Base-by-base conservation (phyloP, 2,329 filamentous ascomycete genomes). In the Chrysoporthe deuterocubensis region DNA sequence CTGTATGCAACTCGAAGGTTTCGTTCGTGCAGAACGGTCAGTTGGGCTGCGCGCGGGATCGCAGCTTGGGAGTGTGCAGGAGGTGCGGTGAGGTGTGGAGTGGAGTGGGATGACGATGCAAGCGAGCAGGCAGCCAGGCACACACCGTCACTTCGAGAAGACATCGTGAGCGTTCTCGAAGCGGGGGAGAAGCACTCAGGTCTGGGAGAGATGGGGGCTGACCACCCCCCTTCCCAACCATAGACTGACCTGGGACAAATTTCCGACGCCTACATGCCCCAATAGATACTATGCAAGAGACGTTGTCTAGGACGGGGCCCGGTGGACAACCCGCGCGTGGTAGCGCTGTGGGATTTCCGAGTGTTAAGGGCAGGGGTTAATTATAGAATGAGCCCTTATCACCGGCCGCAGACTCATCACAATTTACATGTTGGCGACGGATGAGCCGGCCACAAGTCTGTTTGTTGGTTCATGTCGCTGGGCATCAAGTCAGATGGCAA, bases 161-260 rank as follows among this genome's bases (percentile, higher is more conserved):
- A 3, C 50, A 65, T 65, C 42, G 16, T 59, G 61, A 67, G 61
- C 21, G n/a, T 69, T 69, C 67, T 69, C 56, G 65, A 69, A 67
- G 65, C 44, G 44, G 37, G 58, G 46, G 42, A 40, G 52, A 26
- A 26, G 26, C 26, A 26, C 26, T 26, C 26, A 26, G 26, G 26
- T 26, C 26, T 26, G 26, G 26, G 37, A 9, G 37, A 43, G n/a
- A n/a, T 48, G 44, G 44, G 44, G 44, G 44, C 37, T 40, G 37
- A 40, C 37, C 37, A 40, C 16, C 11, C 43, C 43, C 11, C 43
- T 46, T 26, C 26, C 26, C 26, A 26, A 26, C 26, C 26, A 26
- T 26, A 26, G 26, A 26, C 26, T 26, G 26, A 26, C 26, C 26
- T 26, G 26, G 37, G 37, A 5, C 37, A 40, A 40, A 40, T 40